phyloP scores from a whole-genome alignment of 2,329 filamentous ascomycete species.

The Mycosphaerella arachidis region DNA sequence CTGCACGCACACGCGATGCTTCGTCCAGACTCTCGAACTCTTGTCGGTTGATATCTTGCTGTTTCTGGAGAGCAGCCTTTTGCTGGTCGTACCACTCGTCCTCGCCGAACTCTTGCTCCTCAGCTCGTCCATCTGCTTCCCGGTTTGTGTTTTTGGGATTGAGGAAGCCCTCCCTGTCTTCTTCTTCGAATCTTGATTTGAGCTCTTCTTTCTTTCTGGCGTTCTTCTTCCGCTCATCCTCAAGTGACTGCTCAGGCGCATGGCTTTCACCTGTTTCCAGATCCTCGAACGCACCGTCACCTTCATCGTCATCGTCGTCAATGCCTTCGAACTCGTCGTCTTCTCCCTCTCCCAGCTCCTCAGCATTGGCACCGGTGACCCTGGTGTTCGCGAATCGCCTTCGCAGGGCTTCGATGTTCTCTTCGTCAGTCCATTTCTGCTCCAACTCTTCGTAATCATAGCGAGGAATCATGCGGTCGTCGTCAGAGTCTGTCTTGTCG shows the following conservation, averaged over 20 bases:
- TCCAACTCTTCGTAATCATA: conserved; percentile 79
- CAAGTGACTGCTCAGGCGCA: conserved; percentile 23
- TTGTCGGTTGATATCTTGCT: conserved; percentile 91
- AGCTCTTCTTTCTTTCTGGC: conserved; percentile 91
- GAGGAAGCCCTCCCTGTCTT: conserved; percentile 92
- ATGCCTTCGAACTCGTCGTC: conserved; percentile 49
- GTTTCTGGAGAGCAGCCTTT: conserved; percentile 90
- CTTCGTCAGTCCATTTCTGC: conserved; percentile 76
- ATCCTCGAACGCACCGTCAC: conserved; percentile 80
- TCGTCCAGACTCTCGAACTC: conserved; percentile 89
- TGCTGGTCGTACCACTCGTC: conserved; percentile 99
- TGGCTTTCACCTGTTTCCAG: conserved; percentile 69
- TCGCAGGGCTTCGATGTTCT: conserved; percentile 70
- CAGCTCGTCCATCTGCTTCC: conserved; percentile 58
- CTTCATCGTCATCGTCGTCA: conserved; percentile 58
- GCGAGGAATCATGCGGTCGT: conserved; percentile 73
- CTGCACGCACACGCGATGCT: conserved; percentile 72
- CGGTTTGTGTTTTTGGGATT: conserved; percentile 80
- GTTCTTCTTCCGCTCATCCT: conserved; percentile 78
- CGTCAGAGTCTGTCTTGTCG: conserved; percentile 47
- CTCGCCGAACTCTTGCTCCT: conserved; percentile 81
- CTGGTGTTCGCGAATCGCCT: conserved; percentile 70
- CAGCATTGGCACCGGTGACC: conserved; percentile 46
- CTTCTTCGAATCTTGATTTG: conserved; percentile 90
- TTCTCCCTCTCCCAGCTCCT: conserved; percentile 48